Conservation (phyloP, 139 green algal genomes). For the Chlorella vulgaris region DNA sequence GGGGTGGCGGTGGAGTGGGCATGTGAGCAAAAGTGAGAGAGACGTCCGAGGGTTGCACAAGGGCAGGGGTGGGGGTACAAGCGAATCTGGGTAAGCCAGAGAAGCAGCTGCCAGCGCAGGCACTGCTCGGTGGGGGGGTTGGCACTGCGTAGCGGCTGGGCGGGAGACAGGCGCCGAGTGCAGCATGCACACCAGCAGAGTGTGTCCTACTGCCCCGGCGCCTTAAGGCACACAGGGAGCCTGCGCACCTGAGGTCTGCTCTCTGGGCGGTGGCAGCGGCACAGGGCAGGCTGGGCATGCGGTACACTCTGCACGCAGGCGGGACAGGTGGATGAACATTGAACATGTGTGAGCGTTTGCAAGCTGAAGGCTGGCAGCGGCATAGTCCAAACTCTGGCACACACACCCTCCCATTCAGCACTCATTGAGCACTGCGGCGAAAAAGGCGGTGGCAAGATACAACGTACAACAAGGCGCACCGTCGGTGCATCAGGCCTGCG, state of each 20-base stretch:
- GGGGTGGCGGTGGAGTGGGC: too few species aligned
- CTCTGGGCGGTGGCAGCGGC: constrained; percentile 28
- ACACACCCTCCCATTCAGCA: not conserved
- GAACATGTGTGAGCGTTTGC: not conserved
- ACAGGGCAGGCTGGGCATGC: constrained; percentile 53
- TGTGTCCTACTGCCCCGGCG: too few species aligned
- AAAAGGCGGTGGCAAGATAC: not conserved
- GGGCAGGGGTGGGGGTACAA: too few species aligned
- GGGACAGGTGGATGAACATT: not conserved
- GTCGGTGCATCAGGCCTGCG: constrained; percentile 38
- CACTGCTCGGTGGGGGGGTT: too few species aligned
- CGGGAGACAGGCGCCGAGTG: too few species aligned
- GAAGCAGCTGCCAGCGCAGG: too few species aligned
- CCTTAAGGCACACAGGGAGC: not conserved
- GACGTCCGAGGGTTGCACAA: too few species aligned
- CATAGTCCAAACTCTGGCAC: not conserved
- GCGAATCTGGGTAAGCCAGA: too few species aligned
- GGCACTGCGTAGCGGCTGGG: too few species aligned
- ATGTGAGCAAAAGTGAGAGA: too few species aligned
- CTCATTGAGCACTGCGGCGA: not conserved
- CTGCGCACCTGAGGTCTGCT: not conserved
- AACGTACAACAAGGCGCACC: constrained; percentile 8
- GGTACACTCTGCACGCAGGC: constrained; percentile 54
- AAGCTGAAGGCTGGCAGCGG: not conserved
- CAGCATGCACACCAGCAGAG: too few species aligned